Conservation (phyloP, 164 flowering plant genomes). For the Annona squamosa region DNA sequence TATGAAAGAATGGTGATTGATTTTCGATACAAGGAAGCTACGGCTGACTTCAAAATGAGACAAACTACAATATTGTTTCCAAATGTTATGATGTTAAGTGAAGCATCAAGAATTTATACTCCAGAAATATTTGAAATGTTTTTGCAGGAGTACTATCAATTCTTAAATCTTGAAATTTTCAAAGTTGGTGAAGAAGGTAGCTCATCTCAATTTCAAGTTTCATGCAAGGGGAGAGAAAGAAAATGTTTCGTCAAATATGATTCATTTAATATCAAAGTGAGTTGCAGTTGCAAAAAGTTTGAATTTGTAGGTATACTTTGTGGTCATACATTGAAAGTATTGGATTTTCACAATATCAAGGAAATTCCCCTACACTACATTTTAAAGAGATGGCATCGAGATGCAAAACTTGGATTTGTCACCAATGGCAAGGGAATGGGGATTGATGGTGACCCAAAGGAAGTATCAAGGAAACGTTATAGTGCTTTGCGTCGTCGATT, state of each 20-base stretch:
- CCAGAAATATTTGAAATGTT: constrained; percentile 12
- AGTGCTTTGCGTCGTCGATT: too few relatives aligned
- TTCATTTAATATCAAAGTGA: constrained; percentile 1
- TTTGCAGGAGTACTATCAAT: constrained; percentile 11
- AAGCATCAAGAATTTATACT: constrained; percentile 12
- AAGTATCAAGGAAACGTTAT: background rate
- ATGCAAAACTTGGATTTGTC: constrained; percentile 7
- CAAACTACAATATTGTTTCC: constrained; percentile 6
- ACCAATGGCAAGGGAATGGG: constrained; percentile 3
- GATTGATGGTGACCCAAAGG: background rate
- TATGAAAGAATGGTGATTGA: constrained; percentile 9
- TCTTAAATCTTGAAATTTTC: constrained; percentile 4
- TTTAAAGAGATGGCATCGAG: constrained; percentile 12
- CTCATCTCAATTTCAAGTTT: constrained; percentile 4
- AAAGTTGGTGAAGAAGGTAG: constrained; percentile 5
- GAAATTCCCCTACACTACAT: constrained; percentile 5
- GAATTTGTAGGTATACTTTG: constrained; percentile 15
- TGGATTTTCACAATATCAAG: constrained; percentile 9
- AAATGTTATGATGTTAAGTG: constrained; percentile 10
- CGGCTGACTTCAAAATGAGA: constrained; percentile 8
- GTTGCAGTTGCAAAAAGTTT: constrained; percentile 16
- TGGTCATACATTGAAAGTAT: constrained; percentile 13
- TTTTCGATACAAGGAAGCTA: constrained; percentile 5
- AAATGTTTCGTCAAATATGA: constrained; percentile 6
- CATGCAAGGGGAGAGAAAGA: background rate